Base-by-base conservation (phyloP, 768 basidiomycete genomes). In the Cystobasidium ongulense region DNA sequence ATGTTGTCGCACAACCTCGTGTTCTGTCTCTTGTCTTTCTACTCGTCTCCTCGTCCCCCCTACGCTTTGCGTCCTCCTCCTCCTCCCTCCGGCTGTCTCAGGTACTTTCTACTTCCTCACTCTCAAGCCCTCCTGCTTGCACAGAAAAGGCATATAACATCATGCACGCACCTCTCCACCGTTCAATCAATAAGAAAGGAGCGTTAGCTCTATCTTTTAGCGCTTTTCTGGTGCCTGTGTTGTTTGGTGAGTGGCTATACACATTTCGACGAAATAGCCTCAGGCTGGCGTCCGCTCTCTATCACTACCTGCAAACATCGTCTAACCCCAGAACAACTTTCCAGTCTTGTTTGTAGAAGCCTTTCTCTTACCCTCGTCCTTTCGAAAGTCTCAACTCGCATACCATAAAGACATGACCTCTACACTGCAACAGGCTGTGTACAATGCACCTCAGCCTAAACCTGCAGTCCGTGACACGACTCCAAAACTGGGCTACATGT, bases 151-250 rank as follows among this genome's bases (percentile, higher is more conserved):
- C 46, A 17, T 11, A 21, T n/a, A 59, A 23, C 33, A 59, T 23
- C 29, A 27, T 35, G 57, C 25, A 10, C 57, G 33, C 17, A 10
- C 33, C 57, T 35, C 23, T 59, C 57, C 57, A 35, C 17, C 57
- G 33, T 59, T 15, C 8, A 29, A 59, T 59, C 25, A 27, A 59
- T 59, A 59, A 17, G 29, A 59, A 59, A 59, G 33, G 57, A 59
- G 57, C 57, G 57, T 59, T 59, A 59, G 57, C 57, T 59, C 57
- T 59, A 59, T 59, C 57, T 15, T 29, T 59, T 29, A 29, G 25
- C 25, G 57, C 57, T 23, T 59, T 59, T 35, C 13, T 35, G 25
- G 29, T 59, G 57, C 57, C 57, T 13, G 11, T 59, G 33, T 27
- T 59, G 57, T 59, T 59, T 35, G 25, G 57, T 59, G 25, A 27